Conservation (phyloP, 202 grass and related monocot genomes). For the Hordeum pubiflorum region DNA sequence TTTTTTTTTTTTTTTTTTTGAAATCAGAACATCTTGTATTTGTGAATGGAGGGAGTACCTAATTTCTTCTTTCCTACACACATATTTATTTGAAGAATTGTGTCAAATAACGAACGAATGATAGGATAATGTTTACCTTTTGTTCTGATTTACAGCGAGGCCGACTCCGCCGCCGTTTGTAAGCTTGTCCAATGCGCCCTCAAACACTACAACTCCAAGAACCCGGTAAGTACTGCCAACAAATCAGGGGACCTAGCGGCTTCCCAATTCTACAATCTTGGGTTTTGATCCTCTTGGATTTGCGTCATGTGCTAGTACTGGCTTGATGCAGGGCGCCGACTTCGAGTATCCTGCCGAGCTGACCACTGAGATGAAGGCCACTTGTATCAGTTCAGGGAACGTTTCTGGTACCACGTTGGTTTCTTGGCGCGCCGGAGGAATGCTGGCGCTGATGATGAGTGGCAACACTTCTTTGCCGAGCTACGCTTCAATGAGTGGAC, state of each 20-base stretch:
- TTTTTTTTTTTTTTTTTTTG: no score
- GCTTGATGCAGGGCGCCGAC: background rate
- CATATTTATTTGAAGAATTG: background rate
- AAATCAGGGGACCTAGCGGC: background rate
- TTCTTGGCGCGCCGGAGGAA: background rate
- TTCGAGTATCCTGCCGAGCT: background rate
- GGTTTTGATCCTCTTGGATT: background rate
- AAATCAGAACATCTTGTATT: no score
- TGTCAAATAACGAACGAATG: background rate
- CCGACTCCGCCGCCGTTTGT: background rate
- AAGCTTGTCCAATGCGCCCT: background rate
- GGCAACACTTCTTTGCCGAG: background rate
- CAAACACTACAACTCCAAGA: background rate
- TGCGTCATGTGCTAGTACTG: background rate
- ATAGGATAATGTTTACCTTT: background rate
- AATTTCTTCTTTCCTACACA: background rate
- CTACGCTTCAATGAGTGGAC: background rate
- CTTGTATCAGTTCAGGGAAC: background rate
- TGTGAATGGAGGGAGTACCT: background rate
- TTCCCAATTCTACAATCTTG: background rate
- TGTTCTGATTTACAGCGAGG: background rate
- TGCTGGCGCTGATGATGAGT: background rate
- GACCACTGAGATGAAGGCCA: background rate
- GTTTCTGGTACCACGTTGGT: background rate
- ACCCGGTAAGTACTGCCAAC: background rate